Percentiles rank a stretch among this genome's conserved stretches.
These are phyloP conservation scores for Handroanthus guayacan DNA, from an alignment of 257 asterid species.

Conservation along the genomic window DNA sequence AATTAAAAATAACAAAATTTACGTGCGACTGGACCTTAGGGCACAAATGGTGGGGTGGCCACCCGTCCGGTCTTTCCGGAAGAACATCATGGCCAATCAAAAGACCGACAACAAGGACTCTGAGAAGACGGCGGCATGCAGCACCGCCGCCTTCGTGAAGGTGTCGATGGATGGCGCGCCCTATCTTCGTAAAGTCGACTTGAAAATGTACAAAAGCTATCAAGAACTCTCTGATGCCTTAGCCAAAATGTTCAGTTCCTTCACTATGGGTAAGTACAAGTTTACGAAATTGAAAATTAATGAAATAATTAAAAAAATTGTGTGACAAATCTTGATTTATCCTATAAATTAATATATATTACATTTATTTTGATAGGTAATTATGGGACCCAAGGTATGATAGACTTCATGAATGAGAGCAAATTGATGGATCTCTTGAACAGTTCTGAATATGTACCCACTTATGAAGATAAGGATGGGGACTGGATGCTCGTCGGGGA, in stretches of 20 bases:
- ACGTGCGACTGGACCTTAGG: conserved; percentile 21
- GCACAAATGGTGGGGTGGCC: conserved; percentile 63
- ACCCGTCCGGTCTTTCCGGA: conserved; percentile 52
- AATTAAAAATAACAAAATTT: background rate
- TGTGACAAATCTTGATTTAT: background rate
- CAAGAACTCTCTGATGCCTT: conserved; percentile 51
- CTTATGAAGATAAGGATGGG: conserved; percentile 56
- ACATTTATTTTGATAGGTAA: conserved; percentile 34
- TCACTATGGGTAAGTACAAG: conserved; percentile 44
- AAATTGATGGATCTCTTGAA: conserved; percentile 50
- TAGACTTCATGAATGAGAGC: conserved; percentile 52
- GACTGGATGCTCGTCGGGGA: conserved; percentile 60
- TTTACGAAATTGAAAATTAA: background rate
- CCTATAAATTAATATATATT: background rate
- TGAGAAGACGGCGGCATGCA: conserved; percentile 41
- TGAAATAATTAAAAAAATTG: background rate
- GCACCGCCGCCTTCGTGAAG: conserved; percentile 53
- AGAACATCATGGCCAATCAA: conserved; percentile 42
- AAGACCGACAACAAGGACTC: conserved; percentile 39
- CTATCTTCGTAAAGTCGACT: conserved; percentile 51
- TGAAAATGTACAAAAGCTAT: conserved; percentile 46
- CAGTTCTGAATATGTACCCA: conserved; percentile 48
- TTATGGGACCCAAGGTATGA: conserved; percentile 49
- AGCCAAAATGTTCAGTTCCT: conserved; percentile 53
- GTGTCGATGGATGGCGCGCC: conserved; percentile 63